Percentiles rank a stretch among this genome's conserved stretches.
Evolutionary conservation across 2,329 filamentous ascomycete genomes (phyloP).

Genomic region (Exophiala sp.): DNA sequence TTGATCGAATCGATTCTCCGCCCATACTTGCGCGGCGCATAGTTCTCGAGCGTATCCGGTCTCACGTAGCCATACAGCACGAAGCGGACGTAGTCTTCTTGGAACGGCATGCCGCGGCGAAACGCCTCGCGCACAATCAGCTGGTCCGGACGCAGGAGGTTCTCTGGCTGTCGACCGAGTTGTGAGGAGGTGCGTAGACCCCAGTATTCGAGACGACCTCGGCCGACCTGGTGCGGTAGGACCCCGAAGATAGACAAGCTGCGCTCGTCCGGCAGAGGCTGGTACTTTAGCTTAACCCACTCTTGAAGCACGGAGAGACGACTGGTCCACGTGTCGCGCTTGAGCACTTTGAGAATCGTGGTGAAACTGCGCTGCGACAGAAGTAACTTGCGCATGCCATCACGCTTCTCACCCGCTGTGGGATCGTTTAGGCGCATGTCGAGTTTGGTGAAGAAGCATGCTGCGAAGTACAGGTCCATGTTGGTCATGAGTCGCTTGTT

Average conservation of each 20-base stretch:
- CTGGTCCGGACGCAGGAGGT: conserved; percentile 30
- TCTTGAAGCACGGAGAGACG: conserved; percentile 51
- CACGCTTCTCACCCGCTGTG: conserved; percentile 44
- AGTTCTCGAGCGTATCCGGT: conserved; percentile 46
- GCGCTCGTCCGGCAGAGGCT: conserved; percentile 29
- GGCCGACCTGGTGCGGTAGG: conserved; percentile 48
- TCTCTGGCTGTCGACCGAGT: conserved; percentile 8
- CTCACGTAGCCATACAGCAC: conserved; percentile 56
- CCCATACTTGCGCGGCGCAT: conserved; percentile 43
- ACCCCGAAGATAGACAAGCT: conserved; percentile 44
- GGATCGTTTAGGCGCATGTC: conserved; percentile 64
- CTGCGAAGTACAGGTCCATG: conserved; percentile 55
- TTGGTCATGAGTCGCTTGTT: conserved; percentile 53
- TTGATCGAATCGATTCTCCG: conserved; percentile 16
- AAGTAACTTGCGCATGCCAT: conserved; percentile 52
- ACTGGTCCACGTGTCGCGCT: conserved; percentile 48
- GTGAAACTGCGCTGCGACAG: conserved; percentile 54
- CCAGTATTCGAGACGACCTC: conserved; percentile 53
- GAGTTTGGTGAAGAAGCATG: conserved; percentile 65
- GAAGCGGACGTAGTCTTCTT: conserved; percentile 23
- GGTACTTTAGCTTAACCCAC: conserved; percentile 54
- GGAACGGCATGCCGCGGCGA: conserved; percentile 23
- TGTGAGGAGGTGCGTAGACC: conserved; percentile 32
- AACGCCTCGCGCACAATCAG: conserved; percentile 29
- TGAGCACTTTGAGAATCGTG: conserved; percentile 56